These are phyloP conservation scores for Diaporthe vexans DNA, from an alignment of 2,329 filamentous ascomycete species.

Conservation along the genomic window DNA sequence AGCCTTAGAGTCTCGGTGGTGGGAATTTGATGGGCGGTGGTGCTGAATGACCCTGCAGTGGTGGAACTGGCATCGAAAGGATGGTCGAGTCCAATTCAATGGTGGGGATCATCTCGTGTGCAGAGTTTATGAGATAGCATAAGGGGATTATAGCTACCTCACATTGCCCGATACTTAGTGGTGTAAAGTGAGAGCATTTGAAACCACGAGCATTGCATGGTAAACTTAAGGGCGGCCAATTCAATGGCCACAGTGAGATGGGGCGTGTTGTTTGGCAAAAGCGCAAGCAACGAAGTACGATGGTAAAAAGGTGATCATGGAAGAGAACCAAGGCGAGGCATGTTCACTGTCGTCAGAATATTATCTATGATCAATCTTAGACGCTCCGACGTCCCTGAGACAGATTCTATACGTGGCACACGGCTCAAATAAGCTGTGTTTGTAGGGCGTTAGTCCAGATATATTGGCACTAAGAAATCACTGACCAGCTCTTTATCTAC, in stretches of 20 bases:
- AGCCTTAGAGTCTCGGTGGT: too few relatives aligned
- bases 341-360: background rate
- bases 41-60: too few relatives aligned
- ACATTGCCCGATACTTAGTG: background rate
- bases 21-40: too few relatives aligned
- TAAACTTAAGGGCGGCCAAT: background rate
- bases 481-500: too few relatives aligned
- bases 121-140: background rate
- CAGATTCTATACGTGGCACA: background rate
- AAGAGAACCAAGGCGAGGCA: background rate
- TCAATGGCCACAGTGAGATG: background rate
- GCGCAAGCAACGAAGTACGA: too few relatives aligned
- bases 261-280: background rate
- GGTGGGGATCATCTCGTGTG: background rate
- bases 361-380: background rate
- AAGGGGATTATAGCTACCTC: background rate
- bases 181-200: background rate
- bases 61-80: background rate
- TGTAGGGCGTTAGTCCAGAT: too few relatives aligned
- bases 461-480: too few relatives aligned
- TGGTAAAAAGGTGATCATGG: background rate
- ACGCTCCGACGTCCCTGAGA: background rate
- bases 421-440: too few relatives aligned
- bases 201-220: background rate
- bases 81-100: background rate